phyloP scores from a whole-genome alignment of 371 early-diverging fungal genomes.

The Mucor piriformis region DNA sequence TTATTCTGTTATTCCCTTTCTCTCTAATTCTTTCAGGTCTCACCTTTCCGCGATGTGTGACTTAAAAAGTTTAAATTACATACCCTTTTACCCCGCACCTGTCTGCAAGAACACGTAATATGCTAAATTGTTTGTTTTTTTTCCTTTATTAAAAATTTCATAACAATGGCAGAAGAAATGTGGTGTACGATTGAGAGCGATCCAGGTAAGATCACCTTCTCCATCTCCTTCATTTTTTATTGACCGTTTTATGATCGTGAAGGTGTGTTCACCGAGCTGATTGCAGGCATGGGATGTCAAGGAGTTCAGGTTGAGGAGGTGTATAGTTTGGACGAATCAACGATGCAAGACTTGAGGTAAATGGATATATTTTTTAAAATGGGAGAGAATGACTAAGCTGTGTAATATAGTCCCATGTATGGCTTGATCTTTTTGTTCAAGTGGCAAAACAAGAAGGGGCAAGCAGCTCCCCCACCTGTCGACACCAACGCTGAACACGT shows the following conservation, averaged over 20 bases:
- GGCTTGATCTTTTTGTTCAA: conserved; percentile 94
- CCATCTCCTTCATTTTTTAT: no score
- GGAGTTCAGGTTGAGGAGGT: conserved; percentile 87
- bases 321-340: conserved; percentile 67
- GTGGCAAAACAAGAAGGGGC: conserved; percentile 62
- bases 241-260: neutral
- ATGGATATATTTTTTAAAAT: neutral
- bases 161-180: conserved; percentile 3
- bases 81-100: no score
- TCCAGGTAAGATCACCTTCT: conserved; percentile 58
- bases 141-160: no score
- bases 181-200: conserved; percentile 93
- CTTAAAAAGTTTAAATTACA: no score
- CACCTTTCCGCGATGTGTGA: no score
- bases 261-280: conserved; percentile 92
- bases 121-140: no score
- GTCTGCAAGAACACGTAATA: no score
- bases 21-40: no score
- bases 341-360: conserved; percentile 60
- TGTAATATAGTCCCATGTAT: conserved; percentile 65
- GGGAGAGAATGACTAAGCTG: neutral
- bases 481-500: conserved; percentile 49
- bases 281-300: conserved; percentile 79
- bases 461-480: conserved; percentile 13
- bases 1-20: no score